Base-by-base conservation (phyloP, 2,329 filamentous ascomycete genomes). In the Penicillium glabrum region DNA sequence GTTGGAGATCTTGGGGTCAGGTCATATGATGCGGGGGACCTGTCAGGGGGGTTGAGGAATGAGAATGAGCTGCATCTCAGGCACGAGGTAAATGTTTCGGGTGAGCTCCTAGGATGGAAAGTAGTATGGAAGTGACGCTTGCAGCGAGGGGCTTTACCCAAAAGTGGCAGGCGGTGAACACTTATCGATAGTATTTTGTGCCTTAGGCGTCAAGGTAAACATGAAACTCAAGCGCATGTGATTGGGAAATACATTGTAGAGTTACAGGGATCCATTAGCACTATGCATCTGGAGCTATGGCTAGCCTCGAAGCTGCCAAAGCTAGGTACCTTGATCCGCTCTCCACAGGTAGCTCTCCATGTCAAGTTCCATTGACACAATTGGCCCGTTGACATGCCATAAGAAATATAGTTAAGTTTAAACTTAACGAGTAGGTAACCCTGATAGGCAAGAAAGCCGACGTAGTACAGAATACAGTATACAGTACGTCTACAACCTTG, bases 111-210 rank as follows among this genome's bases (percentile, higher is more conserved):
- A 33, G 33, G 51, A 58, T 53, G 27, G 50, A 54, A 49, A 35
- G 19, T 37, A 50, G 49, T 26, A 54, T 29, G 16, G 54, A 37
- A 59, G 53, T 60, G 61, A 63, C 62, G 62, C 55, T 62, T 65
- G 59, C 62, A 56, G 53, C 59, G 62, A 63, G 62, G 62, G 62
- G 62, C 52, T 58, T 44, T 16, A 11, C 19, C 59, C 39, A 26
- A 51, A 54, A 52, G 27, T 10, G 26, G 59, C n/a, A 59, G 59
- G 59, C 62, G 62, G 57, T 63, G 51, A 47, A 21, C 16, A 33
- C 44, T 65, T 65, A 65, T 65, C 62, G 62, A 63, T 64, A 63
- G 11, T n/a, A 37, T 41, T 3, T 6, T 19, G 13, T 41, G 33
- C 33, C 23, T 39, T 27, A 41, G 39, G 39, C 39, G 19, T 19